Evolutionary conservation across 306 rosid genomes (phyloP).

Genomic region (Inga leiocalycina): DNA sequence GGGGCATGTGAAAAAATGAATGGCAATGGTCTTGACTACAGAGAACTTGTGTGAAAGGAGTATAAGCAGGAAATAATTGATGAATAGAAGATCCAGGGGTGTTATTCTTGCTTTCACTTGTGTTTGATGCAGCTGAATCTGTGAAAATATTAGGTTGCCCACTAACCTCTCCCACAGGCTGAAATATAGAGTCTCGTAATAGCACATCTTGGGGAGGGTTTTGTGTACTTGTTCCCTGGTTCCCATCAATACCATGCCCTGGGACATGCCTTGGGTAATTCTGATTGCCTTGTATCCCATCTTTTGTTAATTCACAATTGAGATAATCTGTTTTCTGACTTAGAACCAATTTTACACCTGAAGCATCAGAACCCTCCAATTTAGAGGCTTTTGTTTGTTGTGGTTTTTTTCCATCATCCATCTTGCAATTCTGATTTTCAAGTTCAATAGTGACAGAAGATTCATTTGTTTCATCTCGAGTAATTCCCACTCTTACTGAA

Average conservation of each 20-base stretch:
- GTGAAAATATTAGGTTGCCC: conserved; percentile 49
- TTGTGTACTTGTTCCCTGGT: conserved; percentile 52
- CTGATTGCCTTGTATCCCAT: conserved; percentile 68
- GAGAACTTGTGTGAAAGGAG: conserved; percentile 52
- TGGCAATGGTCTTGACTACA: conserved; percentile 56
- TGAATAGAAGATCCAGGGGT: conserved; percentile 55
- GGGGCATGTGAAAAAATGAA: conserved; percentile 61
- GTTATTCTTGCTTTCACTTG: conserved; percentile 55
- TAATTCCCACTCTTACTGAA: conserved; percentile 52
- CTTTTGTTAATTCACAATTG: conserved; percentile 52
- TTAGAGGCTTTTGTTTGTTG: conserved; percentile 52
- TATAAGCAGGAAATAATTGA: conserved; percentile 66
- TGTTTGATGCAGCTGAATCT: conserved; percentile 60
- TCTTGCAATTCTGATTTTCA: conserved; percentile 57
- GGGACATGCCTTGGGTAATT: conserved; percentile 83
- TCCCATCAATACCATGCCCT: conserved; percentile 82
- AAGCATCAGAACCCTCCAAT: conserved; percentile 49
- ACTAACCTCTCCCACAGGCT: conserved; percentile 56
- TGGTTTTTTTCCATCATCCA: conserved; percentile 36
- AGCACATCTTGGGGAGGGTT: conserved; percentile 53
- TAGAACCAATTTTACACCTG: conserved; percentile 46
- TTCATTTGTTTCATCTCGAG: conserved; percentile 49
- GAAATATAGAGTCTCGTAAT: conserved; percentile 55
- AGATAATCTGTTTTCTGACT: conserved; percentile 58
- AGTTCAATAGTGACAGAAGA: conserved; percentile 54